These are phyloP conservation scores for Synchytrium microbalum DNA, from an alignment of 371 early-diverging fungal species.

Conservation along the genomic window DNA sequence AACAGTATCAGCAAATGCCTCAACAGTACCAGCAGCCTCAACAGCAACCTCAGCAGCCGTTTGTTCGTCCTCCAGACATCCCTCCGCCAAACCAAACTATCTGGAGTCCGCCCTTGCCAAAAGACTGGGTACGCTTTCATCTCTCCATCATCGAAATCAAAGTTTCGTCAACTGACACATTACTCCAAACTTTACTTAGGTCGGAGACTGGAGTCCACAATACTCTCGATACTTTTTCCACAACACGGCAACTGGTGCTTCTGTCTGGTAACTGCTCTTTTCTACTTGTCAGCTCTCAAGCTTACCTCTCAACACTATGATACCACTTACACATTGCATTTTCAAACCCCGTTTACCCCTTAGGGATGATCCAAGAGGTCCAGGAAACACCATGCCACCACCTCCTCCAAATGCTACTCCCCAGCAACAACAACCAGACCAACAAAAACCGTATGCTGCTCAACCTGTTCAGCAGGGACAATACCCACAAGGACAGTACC, in stretches of 20 bases:
- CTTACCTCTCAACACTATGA: background rate
- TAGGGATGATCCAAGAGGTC: background rate
- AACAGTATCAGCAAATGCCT: background rate
- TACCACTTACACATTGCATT: background rate
- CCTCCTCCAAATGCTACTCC: background rate
- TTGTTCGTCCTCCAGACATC: background rate
- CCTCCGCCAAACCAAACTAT: background rate
- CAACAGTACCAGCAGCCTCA: background rate
- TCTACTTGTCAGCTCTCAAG: background rate
- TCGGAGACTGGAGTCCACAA: background rate
- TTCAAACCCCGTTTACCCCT: background rate
- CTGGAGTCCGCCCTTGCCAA: background rate
- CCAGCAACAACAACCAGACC: background rate
- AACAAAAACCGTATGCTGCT: background rate
- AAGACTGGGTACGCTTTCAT: background rate
- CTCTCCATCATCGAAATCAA: background rate
- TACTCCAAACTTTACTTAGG: background rate
- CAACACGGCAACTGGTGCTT: background rate
- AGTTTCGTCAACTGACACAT: background rate
- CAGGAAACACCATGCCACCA: background rate
- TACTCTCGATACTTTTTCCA: background rate
- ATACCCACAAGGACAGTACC: background rate
- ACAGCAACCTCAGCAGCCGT: background rate
- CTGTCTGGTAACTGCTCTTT: background rate
- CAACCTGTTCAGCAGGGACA: background rate